These are phyloP conservation scores for Colletotrichum ledebouriae DNA, from an alignment of 2,329 filamentous ascomycete genomes.

Conservation along the genomic window DNA sequence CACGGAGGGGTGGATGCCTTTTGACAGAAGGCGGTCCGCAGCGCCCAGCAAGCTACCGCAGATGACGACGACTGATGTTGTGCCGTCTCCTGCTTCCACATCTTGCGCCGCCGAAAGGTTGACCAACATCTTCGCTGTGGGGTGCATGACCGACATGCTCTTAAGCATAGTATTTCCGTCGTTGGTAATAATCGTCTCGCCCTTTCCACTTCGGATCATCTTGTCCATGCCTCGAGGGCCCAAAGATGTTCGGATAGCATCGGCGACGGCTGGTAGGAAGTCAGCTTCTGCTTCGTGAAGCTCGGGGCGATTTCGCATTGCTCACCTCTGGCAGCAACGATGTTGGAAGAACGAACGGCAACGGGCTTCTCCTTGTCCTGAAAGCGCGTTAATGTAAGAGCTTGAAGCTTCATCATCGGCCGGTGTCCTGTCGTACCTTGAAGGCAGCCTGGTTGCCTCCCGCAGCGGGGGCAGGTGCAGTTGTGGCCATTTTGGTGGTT, in stretches of 20 bases:
- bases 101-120: slow-evolving; percentile 97
- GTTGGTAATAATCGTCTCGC: slow-evolving; percentile 99
- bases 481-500: slow-evolving; percentile 57
- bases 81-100: slow-evolving; percentile 98
- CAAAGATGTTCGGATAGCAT: slow-evolving; percentile 96
- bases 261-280: slow-evolving; percentile 80
- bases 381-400: slow-evolving; percentile 54
- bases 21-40: slow-evolving; percentile 89
- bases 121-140: slow-evolving; percentile 99
- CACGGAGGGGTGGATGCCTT: slow-evolving; percentile 96
- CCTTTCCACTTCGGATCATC: slow-evolving; percentile 98
- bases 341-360: slow-evolving; percentile 95
- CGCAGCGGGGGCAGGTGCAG: slow-evolving; percentile 55
- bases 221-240: slow-evolving; percentile 99
- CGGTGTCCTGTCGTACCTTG: slow-evolving; percentile 58
- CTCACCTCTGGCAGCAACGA: slow-evolving; percentile 93
- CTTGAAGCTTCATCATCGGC: slow-evolving; percentile 46
- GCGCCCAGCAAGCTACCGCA: slow-evolving; percentile 94
- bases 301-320: slow-evolving; percentile 4
- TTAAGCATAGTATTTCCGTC: slow-evolving; percentile 99
- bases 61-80: slow-evolving; percentile 97
- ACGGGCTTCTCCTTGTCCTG: slow-evolving; percentile 97
- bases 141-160: slow-evolving; percentile 99
- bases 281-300: slow-evolving; percentile 43
- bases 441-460: slow-evolving; percentile 67